These are phyloP conservation scores for Trichophyton mentagrophytes DNA, from an alignment of 2,329 filamentous ascomycete species.

Conservation along the genomic window DNA sequence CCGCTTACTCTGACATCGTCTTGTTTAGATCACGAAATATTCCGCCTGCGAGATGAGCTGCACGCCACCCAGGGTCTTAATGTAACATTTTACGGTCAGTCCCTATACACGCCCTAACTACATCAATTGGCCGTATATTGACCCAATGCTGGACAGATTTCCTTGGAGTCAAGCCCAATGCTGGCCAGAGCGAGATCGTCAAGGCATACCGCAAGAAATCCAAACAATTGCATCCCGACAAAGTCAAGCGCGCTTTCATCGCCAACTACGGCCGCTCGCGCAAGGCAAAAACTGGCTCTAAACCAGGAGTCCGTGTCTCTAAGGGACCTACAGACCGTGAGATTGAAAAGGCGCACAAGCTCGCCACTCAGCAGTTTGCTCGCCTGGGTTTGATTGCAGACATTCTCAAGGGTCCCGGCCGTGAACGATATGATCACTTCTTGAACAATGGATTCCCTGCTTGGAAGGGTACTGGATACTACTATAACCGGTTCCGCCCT, in stretches of 20 bases:
- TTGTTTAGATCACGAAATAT: slow-evolving; percentile 81
- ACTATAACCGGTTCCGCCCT: slow-evolving; percentile 87
- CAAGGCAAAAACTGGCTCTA: slow-evolving; percentile 35
- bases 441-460: slow-evolving; percentile 81
- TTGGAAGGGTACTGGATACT: slow-evolving; percentile 97
- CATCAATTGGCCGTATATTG: neutral
- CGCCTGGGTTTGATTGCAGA: slow-evolving; percentile 73
- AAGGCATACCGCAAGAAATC: slow-evolving; percentile 89
- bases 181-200: slow-evolving; percentile 75
- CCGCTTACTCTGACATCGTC: neutral
- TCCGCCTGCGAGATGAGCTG: slow-evolving; percentile 84
- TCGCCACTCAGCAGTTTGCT: slow-evolving; percentile 69
- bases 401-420: slow-evolving; percentile 65
- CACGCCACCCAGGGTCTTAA: slow-evolving; percentile 58
- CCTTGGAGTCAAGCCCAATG: slow-evolving; percentile 59
- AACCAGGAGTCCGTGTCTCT: slow-evolving; percentile 51
- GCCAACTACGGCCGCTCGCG: slow-evolving; percentile 50
- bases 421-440: slow-evolving; percentile 92
- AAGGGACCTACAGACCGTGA: slow-evolving; percentile 63
- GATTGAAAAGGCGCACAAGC: slow-evolving; percentile 65
- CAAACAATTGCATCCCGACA: slow-evolving; percentile 78
- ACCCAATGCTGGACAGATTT: slow-evolving; percentile 44
- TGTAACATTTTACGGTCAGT: slow-evolving; percentile 70
- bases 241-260: slow-evolving; percentile 73
- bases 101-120: neutral